Evolutionary conservation across 768 basidiomycete genomes (phyloP).

Genomic region (Polyporus arcularius): DNA sequence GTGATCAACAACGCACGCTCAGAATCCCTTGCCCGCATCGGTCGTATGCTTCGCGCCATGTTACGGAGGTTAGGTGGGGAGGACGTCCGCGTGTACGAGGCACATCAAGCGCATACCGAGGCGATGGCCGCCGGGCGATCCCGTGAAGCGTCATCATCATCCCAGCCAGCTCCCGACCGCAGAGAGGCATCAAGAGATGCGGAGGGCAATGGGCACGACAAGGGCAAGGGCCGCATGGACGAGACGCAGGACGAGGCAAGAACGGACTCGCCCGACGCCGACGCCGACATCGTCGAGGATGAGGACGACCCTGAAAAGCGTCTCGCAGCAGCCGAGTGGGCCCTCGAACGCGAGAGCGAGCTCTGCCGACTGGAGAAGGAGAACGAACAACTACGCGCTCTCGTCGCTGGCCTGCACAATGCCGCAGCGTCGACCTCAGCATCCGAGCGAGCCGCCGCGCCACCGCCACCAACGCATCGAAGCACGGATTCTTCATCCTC

Average conservation of each 20-base stretch:
- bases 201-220: neutral
- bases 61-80: constrained; percentile 75
- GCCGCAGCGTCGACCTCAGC: neutral
- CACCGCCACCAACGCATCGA: neutral
- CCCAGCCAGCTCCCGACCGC: neutral
- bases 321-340: constrained; percentile 60
- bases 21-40: constrained; percentile 67
- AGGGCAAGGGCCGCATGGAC: constrained; percentile 11
- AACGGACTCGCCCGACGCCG: neutral
- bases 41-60: constrained; percentile 66
- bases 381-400: constrained; percentile 75
- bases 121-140: neutral
- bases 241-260: constrained; percentile 6
- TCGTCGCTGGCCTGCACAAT: constrained; percentile 43
- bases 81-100: constrained; percentile 34
- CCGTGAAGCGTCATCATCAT: constrained; percentile 7
- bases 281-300: constrained; percentile 17
- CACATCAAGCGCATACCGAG: constrained; percentile 5
- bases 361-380: constrained; percentile 84
- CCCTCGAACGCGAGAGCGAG: constrained; percentile 89
- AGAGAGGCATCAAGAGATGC: neutral
- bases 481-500: too few species aligned
- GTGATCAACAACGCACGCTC: constrained; percentile 65
- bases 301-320: constrained; percentile 32
- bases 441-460: neutral